A percentile compares a stretch with the other conserved stretches of the same genome.
These are phyloP conservation scores for Magnusiomyces fungicola DNA, from an alignment of 1,139 yeast genomes.

Conservation along the genomic window DNA sequence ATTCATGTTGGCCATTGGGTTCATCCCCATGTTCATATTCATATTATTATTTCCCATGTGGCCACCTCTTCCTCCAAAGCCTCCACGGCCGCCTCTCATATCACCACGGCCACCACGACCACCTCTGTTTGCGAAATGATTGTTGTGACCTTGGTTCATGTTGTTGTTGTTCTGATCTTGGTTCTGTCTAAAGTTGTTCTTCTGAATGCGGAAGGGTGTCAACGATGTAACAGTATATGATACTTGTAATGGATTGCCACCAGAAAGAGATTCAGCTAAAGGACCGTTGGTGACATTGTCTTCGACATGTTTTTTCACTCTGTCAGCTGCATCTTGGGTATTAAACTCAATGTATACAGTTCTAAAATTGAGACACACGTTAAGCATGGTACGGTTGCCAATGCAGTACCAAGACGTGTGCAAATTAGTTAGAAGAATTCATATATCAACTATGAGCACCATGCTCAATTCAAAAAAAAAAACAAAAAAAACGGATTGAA, in stretches of 20 bases:
- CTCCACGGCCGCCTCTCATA: constrained; percentile 14
- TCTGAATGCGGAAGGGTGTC: constrained; percentile 21
- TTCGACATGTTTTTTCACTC: constrained; percentile 13
- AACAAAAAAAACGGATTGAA: background rate
- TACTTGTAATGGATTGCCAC: constrained; percentile 7
- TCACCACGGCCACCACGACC: constrained; percentile 12
- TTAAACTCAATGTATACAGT: constrained; percentile 20
- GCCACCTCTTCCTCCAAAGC: constrained; percentile 14
- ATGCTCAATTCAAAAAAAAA: background rate
- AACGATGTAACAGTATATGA: constrained; percentile 15
- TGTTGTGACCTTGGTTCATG: constrained; percentile 5
- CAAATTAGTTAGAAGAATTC: too few species aligned
- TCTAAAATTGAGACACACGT: background rate
- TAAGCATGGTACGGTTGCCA: too few species aligned
- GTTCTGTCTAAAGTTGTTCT: constrained; percentile 16
- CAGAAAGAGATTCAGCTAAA: constrained; percentile 5
- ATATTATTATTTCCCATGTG: background rate
- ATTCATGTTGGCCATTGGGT: constrained; percentile 17
- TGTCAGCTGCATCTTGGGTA: constrained; percentile 16
- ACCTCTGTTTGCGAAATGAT: constrained; percentile 4
- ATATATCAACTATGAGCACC: too few species aligned
- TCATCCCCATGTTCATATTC: constrained; percentile 14
- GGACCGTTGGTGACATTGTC: constrained; percentile 3
- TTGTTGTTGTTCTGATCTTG: constrained; percentile 5
- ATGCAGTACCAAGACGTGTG: too few species aligned